Base-by-base conservation (phyloP, 495 filamentous ascomycete genomes). In the Aspergillus panamensis region DNA sequence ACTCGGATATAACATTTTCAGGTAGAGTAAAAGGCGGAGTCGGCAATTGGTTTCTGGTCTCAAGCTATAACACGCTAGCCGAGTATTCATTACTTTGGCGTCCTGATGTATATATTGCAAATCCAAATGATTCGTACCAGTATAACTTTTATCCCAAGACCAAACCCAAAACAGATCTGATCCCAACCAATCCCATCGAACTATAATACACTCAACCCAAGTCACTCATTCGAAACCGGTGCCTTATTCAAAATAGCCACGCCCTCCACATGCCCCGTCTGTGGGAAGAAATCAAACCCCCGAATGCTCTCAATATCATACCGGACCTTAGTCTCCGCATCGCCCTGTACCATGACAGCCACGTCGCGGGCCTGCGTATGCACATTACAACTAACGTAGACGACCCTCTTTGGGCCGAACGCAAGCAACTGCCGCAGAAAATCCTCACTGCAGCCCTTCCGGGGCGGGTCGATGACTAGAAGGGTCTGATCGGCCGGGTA, bases 281-380 rank as follows among this genome's bases (percentile, higher is more conserved):
- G 94, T 45, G 94, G 94, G 73, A 98, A 98, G 76, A 98, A 98
- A 66, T 98, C 94, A 68, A 97, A 97, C 5, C 92, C 94, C 47
- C 87, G 80, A 33, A 98, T 75, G 67, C 90, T 95, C 79, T 98
- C 95, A 65, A 98, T 90, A 70, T 86, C 83, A 73, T 96, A 98
- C 47, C 80, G 75, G 29, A 79, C 77, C 49, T 78, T 71, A 10
- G 72, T 72, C 63, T 75, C 76, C 44, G 72, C 68, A 47, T 78
- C 69, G 17, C 88, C 89, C 51, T 85, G 79, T 0, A 96, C 90
- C 72, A 96, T 73, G 32, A 90, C 78, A 0, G 90, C 92, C 3
- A 97, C 85, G 74, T 98, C 94, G 50, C 95, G 77, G 33, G 94
- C 95, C 76, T 98, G 94, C 19, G 94, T 96, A 66, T 97, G 95